A percentile compares a stretch with the other conserved stretches of the same genome.
phyloP scores from a whole-genome alignment of 768 basidiomycete species.

The Lentinula sp. region DNA sequence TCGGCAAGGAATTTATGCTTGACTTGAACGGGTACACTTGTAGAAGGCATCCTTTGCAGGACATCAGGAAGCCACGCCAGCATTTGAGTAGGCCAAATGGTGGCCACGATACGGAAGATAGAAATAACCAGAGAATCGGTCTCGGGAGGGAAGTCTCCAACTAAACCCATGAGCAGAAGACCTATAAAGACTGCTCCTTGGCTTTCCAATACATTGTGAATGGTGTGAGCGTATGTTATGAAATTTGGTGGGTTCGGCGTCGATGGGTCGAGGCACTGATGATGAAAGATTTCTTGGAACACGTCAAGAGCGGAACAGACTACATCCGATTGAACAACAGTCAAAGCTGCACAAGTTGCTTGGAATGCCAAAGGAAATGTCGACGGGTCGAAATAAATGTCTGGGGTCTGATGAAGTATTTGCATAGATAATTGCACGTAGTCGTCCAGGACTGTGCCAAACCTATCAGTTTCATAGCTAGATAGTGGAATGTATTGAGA shows the following conservation, averaged over 20 bases:
- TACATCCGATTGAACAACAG: slow-evolving; percentile 77
- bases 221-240: slow-evolving; percentile 53
- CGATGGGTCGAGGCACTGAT: slow-evolving; percentile 56
- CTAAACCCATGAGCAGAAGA: slow-evolving; percentile 69
- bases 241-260: slow-evolving; percentile 51
- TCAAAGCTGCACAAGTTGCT: slow-evolving; percentile 70
- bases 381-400: slow-evolving; percentile 72
- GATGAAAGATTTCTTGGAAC: slow-evolving; percentile 67
- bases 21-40: slow-evolving; percentile 53
- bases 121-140: slow-evolving; percentile 65
- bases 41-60: slow-evolving; percentile 61
- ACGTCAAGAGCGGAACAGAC: slow-evolving; percentile 79
- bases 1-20: slow-evolving; percentile 72
- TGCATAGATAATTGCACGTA: slow-evolving; percentile 78
- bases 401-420: slow-evolving; percentile 61
- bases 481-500: slow-evolving; percentile 1
- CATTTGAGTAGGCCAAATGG: slow-evolving; percentile 63
- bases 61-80: slow-evolving; percentile 68
- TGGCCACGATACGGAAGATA: slow-evolving; percentile 66
- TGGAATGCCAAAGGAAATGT: slow-evolving; percentile 75
- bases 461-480: not conserved
- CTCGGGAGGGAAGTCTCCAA: slow-evolving; percentile 88
- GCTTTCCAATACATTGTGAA: slow-evolving; percentile 55
- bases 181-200: slow-evolving; percentile 70
- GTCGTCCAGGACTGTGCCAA: slow-evolving; percentile 81